Conservation (phyloP, 1,284 basidiomycete species). For the Malassezia slooffiae region DNA sequence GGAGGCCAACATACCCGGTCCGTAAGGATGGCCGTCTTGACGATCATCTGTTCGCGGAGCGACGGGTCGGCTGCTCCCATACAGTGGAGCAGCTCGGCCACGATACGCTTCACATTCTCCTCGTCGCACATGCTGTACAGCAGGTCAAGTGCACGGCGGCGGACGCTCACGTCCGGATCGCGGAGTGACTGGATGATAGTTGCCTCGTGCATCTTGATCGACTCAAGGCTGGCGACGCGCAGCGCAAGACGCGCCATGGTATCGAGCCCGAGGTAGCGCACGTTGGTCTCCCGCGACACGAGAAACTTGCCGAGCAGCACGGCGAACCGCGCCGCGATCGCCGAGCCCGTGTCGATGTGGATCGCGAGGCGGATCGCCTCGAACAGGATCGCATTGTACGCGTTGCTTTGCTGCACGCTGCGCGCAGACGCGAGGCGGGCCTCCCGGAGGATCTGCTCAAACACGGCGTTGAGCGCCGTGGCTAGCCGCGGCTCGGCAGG, state of each 20-base stretch:
- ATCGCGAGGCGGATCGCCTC: slow-evolving; percentile 96
- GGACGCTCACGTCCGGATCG: slow-evolving; percentile 94
- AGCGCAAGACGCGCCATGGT: slow-evolving; percentile 97
- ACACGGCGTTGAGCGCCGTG: slow-evolving; percentile 66
- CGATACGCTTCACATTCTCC: slow-evolving; percentile 85
- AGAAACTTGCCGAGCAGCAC: slow-evolving; percentile 88
- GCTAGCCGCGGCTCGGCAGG: slow-evolving; percentile 75
- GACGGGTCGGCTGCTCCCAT: slow-evolving; percentile 89
- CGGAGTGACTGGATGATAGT: slow-evolving; percentile 88
- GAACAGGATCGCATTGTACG: slow-evolving; percentile 93
- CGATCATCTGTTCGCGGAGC: slow-evolving; percentile 90
- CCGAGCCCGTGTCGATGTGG: slow-evolving; percentile 83
- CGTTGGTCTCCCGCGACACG: slow-evolving; percentile 93
- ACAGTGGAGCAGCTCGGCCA: slow-evolving; percentile 84
- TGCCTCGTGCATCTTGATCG: slow-evolving; percentile 88
- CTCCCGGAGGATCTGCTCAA: slow-evolving; percentile 51
- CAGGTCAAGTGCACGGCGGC: slow-evolving; percentile 82
- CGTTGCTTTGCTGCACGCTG: slow-evolving; percentile 97
- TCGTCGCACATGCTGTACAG: slow-evolving; percentile 98
- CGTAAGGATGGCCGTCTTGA: slow-evolving; percentile 95
- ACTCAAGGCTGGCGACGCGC: slow-evolving; percentile 66
- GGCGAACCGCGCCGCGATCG: slow-evolving; percentile 78
- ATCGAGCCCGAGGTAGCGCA: slow-evolving; percentile 91
- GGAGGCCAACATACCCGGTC: slow-evolving; percentile 50
- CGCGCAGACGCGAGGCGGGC: slow-evolving; percentile 44